Evolutionary conservation across 192 early-diverging fungal genomes (phyloP).

Genomic region (Phycomyces nitens): DNA sequence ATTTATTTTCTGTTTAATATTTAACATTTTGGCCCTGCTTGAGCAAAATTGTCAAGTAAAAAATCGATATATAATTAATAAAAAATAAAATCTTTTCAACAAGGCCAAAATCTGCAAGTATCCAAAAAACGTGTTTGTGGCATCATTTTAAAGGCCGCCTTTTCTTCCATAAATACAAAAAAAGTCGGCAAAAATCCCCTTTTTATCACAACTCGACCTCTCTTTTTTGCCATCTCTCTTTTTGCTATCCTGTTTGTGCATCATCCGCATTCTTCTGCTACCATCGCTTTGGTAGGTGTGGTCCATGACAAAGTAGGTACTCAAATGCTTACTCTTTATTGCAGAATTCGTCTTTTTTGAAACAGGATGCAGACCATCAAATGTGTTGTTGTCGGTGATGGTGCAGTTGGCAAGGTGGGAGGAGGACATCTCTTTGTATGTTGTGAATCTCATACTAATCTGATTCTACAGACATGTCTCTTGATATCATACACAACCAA

Average conservation of each 20-base stretch:
- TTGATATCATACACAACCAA: slow-evolving; percentile 96
- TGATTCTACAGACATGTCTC: slow-evolving; percentile 73
- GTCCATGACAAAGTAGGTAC: no score
- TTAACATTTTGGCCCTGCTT: neutral
- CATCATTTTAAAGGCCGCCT: neutral
- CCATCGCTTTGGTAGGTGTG: no score
- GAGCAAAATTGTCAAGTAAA: no score
- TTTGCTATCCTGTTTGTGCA: no score
- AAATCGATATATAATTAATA: no score
- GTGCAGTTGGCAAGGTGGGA: slow-evolving; percentile 67
- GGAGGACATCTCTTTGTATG: neutral
- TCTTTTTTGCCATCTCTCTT: no score
- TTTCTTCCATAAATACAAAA: neutral
- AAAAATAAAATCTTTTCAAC: no score
- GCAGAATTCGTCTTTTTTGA: neutral
- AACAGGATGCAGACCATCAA: slow-evolving; percentile 73
- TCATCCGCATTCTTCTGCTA: no score
- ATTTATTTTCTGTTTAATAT: no score
- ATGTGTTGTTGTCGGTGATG: slow-evolving; percentile 78
- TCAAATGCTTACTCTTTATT: no score
- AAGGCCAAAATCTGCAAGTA: no score
- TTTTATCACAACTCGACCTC: neutral
- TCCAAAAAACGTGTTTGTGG: neutral
- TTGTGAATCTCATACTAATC: no score
- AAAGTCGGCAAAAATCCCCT: neutral